Evolutionary conservation across 2,329 filamentous ascomycete genomes (phyloP), one percentile per base, ranked within the genome.

Genomic region (Epichloe amarillans): DNA sequence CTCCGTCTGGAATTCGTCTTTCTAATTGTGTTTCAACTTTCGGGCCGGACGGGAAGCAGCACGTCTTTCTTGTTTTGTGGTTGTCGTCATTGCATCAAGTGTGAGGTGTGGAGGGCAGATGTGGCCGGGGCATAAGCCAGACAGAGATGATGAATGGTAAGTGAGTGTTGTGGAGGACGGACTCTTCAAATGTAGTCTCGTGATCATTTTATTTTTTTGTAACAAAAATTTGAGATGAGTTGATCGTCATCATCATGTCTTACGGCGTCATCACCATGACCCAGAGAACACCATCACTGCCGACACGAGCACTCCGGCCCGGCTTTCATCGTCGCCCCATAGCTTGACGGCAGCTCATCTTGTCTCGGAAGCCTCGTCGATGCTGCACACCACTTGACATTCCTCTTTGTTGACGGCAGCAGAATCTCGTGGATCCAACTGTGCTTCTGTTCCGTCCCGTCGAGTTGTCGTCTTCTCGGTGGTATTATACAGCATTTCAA

Each of bases 401-500:
- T 42, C 33, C 15, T 55, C 50, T 8, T 44, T 47, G 5, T 47
- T 50, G 12, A 41, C 44, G n/a, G 41, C 11, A 3, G 26, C 33
- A 11, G 42, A n/a, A 19, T 45, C 43, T 35, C 3, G 26, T 10
- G 26, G 26, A 30, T 30, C 26, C 26, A 30, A 30, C 26, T 30
- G 26, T 30, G 8, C 26, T 30, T 7, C 26, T 30, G 8, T 30
- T 8, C 33, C n/a, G 4, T 36, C 5, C n/a, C 23, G 23, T 15
- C 17, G 5, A 5, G 4, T 15, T 19, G 15, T 40, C 26, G 40
- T 19, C 1, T 44, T 48, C 11, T 53, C 49, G 0, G 68, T 73
- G 14, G 58, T 61, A 55, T 77, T 77, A 58, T 75, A 82, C 21
- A 78, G 69, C 63, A 83, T 69, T 58, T 83, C 77, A 43, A 82